Evolutionary conservation across 805 yeast genomes (phyloP).

Genomic region (Hanseniaspora lachancei): DNA sequence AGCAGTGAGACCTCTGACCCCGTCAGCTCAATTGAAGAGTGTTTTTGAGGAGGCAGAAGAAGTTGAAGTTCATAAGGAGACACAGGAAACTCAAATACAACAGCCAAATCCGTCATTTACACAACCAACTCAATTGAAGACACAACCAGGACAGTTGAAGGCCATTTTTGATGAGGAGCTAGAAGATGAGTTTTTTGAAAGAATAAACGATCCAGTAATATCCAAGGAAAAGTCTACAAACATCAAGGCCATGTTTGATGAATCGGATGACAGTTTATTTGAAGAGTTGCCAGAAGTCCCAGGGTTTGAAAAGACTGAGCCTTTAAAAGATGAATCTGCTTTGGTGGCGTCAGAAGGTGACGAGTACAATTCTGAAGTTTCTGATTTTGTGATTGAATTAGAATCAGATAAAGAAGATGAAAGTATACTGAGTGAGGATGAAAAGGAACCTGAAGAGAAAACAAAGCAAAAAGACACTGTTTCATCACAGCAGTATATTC

Average conservation of each 20-base stretch:
- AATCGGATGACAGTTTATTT: background rate
- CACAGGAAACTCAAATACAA: background rate
- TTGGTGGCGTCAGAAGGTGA: background rate
- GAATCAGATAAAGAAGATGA: background rate
- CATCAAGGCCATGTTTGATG: background rate
- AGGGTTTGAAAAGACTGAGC: background rate
- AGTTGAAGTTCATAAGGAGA: background rate
- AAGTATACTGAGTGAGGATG: background rate
- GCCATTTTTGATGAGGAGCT: background rate
- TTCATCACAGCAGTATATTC: background rate
- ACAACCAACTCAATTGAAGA: slow-evolving; percentile 4
- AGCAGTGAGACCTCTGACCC: background rate
- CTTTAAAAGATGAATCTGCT: background rate
- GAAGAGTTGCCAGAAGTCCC: background rate
- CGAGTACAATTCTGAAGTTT: slow-evolving; percentile 5
- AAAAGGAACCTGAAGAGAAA: background rate
- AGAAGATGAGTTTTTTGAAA: background rate
- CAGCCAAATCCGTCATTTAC: background rate
- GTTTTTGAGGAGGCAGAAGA: background rate
- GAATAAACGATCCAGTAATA: background rate
- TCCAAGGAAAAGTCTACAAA: background rate
- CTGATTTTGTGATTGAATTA: slow-evolving; percentile 9
- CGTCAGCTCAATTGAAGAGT: background rate
- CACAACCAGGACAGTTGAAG: background rate
- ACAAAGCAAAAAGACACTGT: background rate